Base-by-base conservation (phyloP, 331 rosid genomes). In the Arachis monticola region DNA sequence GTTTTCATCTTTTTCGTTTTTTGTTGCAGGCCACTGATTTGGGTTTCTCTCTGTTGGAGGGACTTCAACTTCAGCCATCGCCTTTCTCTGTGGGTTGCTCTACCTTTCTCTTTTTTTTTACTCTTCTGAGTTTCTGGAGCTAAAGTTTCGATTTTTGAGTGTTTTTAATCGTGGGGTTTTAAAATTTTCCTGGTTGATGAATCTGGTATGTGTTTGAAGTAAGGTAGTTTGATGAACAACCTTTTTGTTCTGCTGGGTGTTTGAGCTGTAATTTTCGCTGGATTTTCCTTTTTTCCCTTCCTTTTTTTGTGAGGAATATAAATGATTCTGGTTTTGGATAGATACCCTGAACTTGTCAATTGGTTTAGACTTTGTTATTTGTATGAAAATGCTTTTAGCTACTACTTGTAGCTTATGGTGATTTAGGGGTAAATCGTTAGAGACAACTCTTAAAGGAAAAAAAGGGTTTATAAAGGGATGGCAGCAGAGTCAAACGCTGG, bases 401-500 rank as follows among this genome's bases (percentile, higher is more conserved):
- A 10, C 30, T 74, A n/a, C 53, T 80, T 64, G 46, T 64, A 64
- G 82, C 14, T 63, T 87, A 78, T 83, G 78, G 81, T 87, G 76
- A 77, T 67, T 68, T 74, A 31, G 77, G 32, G 79, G 50, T 53
- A 57, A 57, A 57, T 81, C 27, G 57, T 69, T 83, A 40, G 63
- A 70, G 80, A 64, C 5, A 50, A 53, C 63, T 69, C 65, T 35
- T 35, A 35, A 35, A 35, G 40, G 40, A 51, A 53, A 32, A 63
- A 12, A 22, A 61, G 55, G 53, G 35, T 35, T 44, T 48, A 48
- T 48, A 6, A 48, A 68, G 48, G 55, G 69, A 81, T 94, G 99
- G 93, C 91, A 4, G 90, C 96, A 13, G 84, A 87, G 83, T 92
- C 96, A n/a, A 91, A 94, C 81, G 60, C 91, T 5, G 96, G 99